Conservation (phyloP, 2,329 filamentous ascomycete species). For the Chlorencoelia australis region DNA sequence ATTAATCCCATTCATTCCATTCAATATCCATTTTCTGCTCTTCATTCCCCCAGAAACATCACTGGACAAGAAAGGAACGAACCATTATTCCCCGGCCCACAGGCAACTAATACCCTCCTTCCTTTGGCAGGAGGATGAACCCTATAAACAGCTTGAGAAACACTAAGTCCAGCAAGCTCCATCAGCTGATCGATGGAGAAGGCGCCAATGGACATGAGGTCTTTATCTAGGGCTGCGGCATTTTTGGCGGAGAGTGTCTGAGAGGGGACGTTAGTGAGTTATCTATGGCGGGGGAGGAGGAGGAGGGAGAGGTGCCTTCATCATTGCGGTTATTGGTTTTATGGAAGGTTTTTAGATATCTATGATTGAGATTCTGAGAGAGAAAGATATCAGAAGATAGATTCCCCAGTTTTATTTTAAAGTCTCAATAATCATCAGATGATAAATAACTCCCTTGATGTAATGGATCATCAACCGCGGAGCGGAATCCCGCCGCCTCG, state of each 20-base stretch:
- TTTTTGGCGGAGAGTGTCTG: conserved; percentile 82
- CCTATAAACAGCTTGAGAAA: conserved; percentile 82
- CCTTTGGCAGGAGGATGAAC: conserved; percentile 69
- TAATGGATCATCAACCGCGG: no score
- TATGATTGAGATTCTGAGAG: background rate
- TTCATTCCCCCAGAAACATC: background rate
- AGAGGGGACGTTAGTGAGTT: background rate
- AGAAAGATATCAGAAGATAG: background rate
- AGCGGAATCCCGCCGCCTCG: conserved; percentile 4
- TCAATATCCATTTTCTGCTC: background rate
- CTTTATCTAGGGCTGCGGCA: conserved; percentile 79
- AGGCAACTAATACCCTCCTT: conserved; percentile 72
- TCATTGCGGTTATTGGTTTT: background rate
- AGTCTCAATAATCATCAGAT: background rate
- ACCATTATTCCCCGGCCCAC: conserved; percentile 73
- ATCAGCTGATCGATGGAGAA: conserved; percentile 96
- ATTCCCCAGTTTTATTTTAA: no score
- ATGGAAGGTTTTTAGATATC: background rate
- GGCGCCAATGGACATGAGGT: conserved; percentile 80
- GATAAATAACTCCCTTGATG: no score
- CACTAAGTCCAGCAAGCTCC: conserved; percentile 88
- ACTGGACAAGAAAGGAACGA: conserved; percentile 9
- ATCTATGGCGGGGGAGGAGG: no score
- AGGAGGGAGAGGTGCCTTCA: background rate
- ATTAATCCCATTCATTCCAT: no score